Conservation (phyloP, 257 asterid genomes). For the Fraxinus quadrangulata region DNA sequence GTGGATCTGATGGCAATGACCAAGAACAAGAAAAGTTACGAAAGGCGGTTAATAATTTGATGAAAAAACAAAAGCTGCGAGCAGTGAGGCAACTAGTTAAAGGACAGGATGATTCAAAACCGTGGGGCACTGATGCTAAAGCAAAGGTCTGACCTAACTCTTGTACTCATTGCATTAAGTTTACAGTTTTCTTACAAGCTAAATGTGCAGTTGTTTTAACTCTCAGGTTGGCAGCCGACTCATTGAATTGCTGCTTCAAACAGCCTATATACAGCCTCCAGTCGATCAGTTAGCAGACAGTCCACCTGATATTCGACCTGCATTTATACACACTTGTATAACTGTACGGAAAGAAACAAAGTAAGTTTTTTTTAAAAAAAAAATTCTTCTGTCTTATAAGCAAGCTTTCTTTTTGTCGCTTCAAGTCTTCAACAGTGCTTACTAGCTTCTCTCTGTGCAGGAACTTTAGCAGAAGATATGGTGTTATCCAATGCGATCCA, state of each 20-base stretch:
- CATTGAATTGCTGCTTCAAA: slow-evolving; percentile 76
- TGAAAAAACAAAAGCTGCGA: slow-evolving; percentile 74
- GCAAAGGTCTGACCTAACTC: slow-evolving; percentile 66
- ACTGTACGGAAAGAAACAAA: slow-evolving; percentile 54
- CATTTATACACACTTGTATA: slow-evolving; percentile 70
- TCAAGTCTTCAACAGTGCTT: slow-evolving; percentile 30
- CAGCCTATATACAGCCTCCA: slow-evolving; percentile 85
- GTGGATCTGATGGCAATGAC: slow-evolving; percentile 32
- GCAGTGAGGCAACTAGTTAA: slow-evolving; percentile 72
- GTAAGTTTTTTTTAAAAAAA: slow-evolving; percentile 29
- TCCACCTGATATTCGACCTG: slow-evolving; percentile 93
- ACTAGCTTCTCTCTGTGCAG: slow-evolving; percentile 44
- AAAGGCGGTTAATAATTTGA: slow-evolving; percentile 59
- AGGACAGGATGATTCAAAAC: slow-evolving; percentile 54
- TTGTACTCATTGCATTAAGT: slow-evolving; percentile 14
- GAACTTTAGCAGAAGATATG: slow-evolving; percentile 67
- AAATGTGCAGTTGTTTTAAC: slow-evolving; percentile 18
- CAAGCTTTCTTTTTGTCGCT: slow-evolving; percentile 19
- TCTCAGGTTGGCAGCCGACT: slow-evolving; percentile 89
- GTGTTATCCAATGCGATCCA: slow-evolving; percentile 85
- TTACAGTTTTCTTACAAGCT: slow-evolving; percentile 14
- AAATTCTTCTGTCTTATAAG: background rate
- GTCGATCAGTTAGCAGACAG: slow-evolving; percentile 57
- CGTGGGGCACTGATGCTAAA: slow-evolving; percentile 83
- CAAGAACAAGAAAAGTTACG: slow-evolving; percentile 52